These are phyloP conservation scores for Plasmodium fragile DNA, from an alignment of 169 alveolate genomes.

Conservation along the genomic window DNA sequence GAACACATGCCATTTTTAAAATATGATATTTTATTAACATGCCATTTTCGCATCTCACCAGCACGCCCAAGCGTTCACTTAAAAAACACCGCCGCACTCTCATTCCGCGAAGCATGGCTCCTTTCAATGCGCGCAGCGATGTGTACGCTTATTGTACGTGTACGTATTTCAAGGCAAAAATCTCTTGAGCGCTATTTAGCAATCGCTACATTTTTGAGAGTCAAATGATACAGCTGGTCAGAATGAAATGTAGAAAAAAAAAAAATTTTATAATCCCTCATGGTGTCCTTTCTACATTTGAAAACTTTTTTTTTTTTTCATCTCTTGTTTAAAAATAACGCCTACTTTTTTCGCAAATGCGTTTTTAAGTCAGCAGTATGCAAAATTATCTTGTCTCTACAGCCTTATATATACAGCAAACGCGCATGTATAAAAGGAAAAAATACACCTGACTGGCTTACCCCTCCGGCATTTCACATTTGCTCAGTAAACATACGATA, in stretches of 20 bases:
- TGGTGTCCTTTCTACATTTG: not conserved
- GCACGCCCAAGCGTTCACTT: not conserved
- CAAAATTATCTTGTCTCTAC: slow-evolving; percentile 2
- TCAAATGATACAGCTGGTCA: not conserved
- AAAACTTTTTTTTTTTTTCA: not conserved
- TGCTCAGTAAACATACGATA: not conserved
- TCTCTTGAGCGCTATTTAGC: not conserved
- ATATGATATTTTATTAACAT: not conserved
- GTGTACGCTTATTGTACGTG: slow-evolving; percentile 2
- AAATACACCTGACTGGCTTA: not conserved
- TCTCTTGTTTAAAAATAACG: not conserved
- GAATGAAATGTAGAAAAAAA: slow-evolving; percentile 1
- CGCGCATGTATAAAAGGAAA: not conserved
- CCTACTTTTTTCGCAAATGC: not conserved
- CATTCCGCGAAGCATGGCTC: not conserved
- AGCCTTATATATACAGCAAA: not conserved
- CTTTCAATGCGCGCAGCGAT: not conserved
- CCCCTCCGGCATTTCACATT: not conserved
- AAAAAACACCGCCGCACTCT: not conserved
- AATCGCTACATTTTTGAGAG: not conserved
- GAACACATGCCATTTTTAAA: not conserved
- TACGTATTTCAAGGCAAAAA: not conserved
- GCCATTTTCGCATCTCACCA: not conserved
- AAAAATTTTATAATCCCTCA: not conserved
- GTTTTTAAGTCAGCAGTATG: not conserved